These are phyloP conservation scores for Enteropsectra breve DNA, from an alignment of 371 early-diverging fungal genomes.

Conservation along the genomic window DNA sequence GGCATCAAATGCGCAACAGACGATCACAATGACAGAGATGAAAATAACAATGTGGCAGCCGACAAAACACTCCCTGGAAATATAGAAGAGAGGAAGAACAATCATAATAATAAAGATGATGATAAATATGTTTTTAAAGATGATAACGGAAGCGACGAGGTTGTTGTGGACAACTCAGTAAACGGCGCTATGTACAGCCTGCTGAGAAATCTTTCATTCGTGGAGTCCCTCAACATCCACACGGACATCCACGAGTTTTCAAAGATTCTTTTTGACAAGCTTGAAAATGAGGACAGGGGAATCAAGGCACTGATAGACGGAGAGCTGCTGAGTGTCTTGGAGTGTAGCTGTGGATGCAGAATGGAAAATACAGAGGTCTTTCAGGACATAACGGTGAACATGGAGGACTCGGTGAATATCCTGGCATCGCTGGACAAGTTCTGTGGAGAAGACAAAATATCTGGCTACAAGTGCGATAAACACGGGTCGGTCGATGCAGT, in stretches of 20 bases:
- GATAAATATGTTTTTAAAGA: too few species aligned
- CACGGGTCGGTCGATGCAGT: conserved; percentile 84
- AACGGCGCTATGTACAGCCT: conserved; percentile 17
- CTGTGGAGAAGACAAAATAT: conserved; percentile 71
- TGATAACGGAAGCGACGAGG: conserved; percentile 1
- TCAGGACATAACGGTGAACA: conserved; percentile 60
- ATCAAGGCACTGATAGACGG: conserved; percentile 54
- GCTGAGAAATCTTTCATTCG: conserved; percentile 28
- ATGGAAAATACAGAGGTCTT: conserved; percentile 54
- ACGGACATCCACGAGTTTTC: conserved; percentile 61
- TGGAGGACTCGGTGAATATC: too few species aligned
- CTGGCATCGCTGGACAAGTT: conserved; percentile 83
- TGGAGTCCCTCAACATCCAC: conserved; percentile 49
- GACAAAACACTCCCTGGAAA: not conserved
- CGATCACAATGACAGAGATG: too few species aligned
- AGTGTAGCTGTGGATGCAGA: conserved; percentile 52
- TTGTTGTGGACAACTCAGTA: conserved; percentile 8
- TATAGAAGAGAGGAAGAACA: not conserved
- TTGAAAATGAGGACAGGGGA: conserved; percentile 54
- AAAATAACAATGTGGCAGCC: too few species aligned
- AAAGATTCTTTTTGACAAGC: conserved; percentile 56
- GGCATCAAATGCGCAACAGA: not conserved
- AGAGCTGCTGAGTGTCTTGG: conserved; percentile 30
- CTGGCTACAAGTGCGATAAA: conserved; percentile 75
- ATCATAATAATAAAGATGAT: too few species aligned